These are phyloP conservation scores for Grosmannia huntii DNA, from an alignment of 2,329 filamentous ascomycete species.

Conservation along the genomic window DNA sequence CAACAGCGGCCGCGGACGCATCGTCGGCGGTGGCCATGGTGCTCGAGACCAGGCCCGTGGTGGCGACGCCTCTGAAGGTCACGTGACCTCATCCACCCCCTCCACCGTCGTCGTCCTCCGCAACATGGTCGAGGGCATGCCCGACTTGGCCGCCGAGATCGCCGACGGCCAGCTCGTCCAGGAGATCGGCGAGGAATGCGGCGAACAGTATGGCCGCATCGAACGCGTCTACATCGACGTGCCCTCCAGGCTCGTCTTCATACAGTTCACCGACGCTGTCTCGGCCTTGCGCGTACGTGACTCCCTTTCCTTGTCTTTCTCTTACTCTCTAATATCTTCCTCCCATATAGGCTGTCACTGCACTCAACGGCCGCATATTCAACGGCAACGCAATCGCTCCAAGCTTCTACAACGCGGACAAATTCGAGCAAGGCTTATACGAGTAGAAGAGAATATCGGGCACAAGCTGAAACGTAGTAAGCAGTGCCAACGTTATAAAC, in stretches of 20 bases:
- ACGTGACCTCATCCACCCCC: conserved; percentile 16
- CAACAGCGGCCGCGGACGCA: conserved; percentile 65
- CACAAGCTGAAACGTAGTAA: too few species aligned
- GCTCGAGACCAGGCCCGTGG: conserved; percentile 34
- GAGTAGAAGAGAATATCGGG: background rate
- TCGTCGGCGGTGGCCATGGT: conserved; percentile 59
- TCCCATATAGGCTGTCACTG: conserved; percentile 62
- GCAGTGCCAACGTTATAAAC: too few species aligned
- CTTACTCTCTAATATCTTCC: background rate
- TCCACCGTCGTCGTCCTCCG: conserved; percentile 70
- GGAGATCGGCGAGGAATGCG: conserved; percentile 91
- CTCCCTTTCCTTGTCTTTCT: background rate
- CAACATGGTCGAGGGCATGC: conserved; percentile 78
- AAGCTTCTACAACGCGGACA: conserved; percentile 68
- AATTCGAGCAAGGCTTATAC: conserved; percentile 55
- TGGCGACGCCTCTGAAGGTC: too few species aligned
- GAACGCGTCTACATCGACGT: conserved; percentile 67
- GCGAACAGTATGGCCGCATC: conserved; percentile 65
- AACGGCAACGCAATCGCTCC: conserved; percentile 77
- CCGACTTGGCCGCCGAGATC: conserved; percentile 64
- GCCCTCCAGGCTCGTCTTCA: conserved; percentile 60
- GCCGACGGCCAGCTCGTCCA: conserved; percentile 59
- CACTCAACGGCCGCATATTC: conserved; percentile 75
- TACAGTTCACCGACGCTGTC: conserved; percentile 79
- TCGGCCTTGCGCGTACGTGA: conserved; percentile 67